Base-by-base conservation (phyloP, 1,139 yeast species). In the Debaryomyces sp. region DNA sequence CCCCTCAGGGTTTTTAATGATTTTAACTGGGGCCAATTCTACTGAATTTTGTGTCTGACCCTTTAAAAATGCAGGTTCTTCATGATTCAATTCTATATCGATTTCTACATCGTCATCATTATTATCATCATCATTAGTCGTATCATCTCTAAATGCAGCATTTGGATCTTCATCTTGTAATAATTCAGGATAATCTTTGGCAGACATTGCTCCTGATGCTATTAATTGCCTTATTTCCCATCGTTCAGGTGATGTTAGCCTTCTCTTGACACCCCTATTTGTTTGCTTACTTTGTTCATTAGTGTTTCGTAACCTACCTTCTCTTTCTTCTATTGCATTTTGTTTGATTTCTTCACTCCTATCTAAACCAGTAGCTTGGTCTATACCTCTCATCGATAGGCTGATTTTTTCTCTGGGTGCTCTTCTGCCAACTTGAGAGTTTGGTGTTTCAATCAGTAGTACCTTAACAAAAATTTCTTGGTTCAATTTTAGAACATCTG, bases 221-320 rank as follows among this genome's bases (percentile, higher is more conserved):
- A 87, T 85, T 30, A 89, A 71, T 60, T 92, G 97, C 30, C 89
- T 75, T 45, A 89, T 78, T 60, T 92, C 97, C 96, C 97, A 92
- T 49, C 92, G 70, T 63, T 92, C 98, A 1, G 96, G 96, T 0
- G 96, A 87, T 0, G 95, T 85, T 34, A 87, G 64, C 45, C 89
- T 70, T 56, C 84, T 75, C 49, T 73, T 66, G 15, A 49, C 43
- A 10, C 54, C 53, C 26, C 54, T 36, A 17, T 41, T 21, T 22
- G 26, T 12, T 5, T 35, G 23, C 2, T 35, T n/a, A 22, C 9
- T 9, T 35, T 18, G 26, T 12, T 35, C 26, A n/a, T 21, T 27
- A 48, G 26, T 29, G 49, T 48, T 23, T 42, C 51, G 41, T 59
- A 50, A 29, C 62, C 65, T 41, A 69, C 67, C 48, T 70, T 63